These are phyloP conservation scores for Dispira simplex DNA, from an alignment of 192 early-diverging fungal species.

Conservation along the genomic window DNA sequence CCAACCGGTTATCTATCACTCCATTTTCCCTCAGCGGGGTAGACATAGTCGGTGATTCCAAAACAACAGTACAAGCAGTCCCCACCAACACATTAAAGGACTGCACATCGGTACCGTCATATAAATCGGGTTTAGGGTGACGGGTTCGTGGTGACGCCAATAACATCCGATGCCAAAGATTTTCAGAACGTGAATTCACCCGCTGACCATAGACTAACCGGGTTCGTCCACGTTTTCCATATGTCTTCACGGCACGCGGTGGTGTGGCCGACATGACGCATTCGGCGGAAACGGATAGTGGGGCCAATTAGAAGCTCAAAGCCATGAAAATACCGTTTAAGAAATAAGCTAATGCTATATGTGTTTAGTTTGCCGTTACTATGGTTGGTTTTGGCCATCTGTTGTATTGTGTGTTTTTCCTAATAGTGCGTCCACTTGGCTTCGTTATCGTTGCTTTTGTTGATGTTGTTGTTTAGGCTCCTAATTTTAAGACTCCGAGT, in stretches of 20 bases:
- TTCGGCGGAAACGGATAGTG: neutral
- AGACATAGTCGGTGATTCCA: neutral
- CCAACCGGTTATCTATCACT: neutral
- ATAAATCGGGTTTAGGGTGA: neutral
- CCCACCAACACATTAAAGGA: neutral
- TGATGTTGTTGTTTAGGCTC: too few species aligned
- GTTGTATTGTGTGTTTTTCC: too few species aligned
- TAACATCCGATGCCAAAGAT: slow-evolving; percentile 11
- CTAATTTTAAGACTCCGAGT: too few species aligned
- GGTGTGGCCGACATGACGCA: neutral
- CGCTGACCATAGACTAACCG: slow-evolving; percentile 1
- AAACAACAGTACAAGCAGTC: neutral
- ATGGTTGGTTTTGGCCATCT: too few species aligned
- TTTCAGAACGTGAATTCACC: neutral
- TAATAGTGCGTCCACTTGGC: too few species aligned
- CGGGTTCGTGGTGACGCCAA: neutral
- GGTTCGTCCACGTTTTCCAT: slow-evolving; percentile 6
- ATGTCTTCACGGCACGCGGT: slow-evolving; percentile 9
- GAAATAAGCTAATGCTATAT: too few species aligned
- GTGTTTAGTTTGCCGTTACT: too few species aligned
- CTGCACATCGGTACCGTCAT: neutral
- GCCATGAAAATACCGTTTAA: too few species aligned
- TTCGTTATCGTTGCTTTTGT: too few species aligned
- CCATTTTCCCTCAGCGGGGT: neutral
- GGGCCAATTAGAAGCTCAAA: neutral